Evolutionary conservation across 352 stramenopile genomes (phyloP), one percentile per base, ranked within the genome.

Genomic region (Hyaloperonospora brassicae): DNA sequence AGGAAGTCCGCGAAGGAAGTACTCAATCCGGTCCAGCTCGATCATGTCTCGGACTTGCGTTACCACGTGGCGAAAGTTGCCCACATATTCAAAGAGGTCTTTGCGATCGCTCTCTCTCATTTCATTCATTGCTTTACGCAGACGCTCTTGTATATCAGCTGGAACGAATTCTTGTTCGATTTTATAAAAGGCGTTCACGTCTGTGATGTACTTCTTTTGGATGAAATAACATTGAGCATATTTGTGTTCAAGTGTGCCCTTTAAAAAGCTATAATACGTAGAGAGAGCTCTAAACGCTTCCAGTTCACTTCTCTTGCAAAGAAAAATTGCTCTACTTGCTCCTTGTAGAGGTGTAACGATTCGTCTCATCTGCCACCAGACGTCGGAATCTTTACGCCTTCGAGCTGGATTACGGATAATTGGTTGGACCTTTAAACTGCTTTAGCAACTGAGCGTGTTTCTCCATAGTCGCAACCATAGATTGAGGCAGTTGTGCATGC

Each of bases 301-400:
- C 40, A 46, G 30, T 50, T 14, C 25, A 61, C 42, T 39, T 30
- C 47, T 46, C 48, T 61, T 42, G 54, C 46, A 40, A 51, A 55
- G 47, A 61, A 49, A 21, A 54, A 60, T 8, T 60, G 53, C n/a
- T 39, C 24, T 38, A 57, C 47, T 57, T 51, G 56, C 12, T 46
- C 30, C 40, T 55, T 47, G 34, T 48, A 43, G 43, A 48, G 22
- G 8, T 38, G 23, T 13, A 48, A 34, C 10, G 8, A 36, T 48
- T 48, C 43, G 23, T 48, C 23, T 24, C 35, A 36, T 48, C 23
- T 48, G 7, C 43, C 43, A 0, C 43, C 43, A 48, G 35, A 48
- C 9, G 43, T 48, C 7, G 43, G 23, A 48, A 48, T 22, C 23
- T 48, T 48, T 4, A 48, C 43, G 22, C 11, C 23, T 12, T 48